Percentiles rank a stretch among this genome's conserved stretches.
Conservation (phyloP, 225 moss, liverwort and hornwort species). For the Rhytidiadelphus loreus region DNA sequence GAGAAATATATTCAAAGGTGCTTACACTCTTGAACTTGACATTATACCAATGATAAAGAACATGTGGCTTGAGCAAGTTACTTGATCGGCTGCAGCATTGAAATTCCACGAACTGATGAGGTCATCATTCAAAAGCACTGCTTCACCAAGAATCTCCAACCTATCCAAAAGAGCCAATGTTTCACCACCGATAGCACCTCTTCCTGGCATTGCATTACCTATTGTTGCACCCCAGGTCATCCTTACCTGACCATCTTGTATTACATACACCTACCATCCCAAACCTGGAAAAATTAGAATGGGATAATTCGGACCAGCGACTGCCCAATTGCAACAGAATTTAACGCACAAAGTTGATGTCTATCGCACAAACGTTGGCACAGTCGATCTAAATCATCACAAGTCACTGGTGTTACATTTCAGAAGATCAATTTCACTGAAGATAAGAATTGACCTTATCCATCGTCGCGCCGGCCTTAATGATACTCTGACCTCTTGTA, state of each 20-base stretch:
- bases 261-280: slow-evolving; percentile 46
- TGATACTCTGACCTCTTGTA: slow-evolving; percentile 66
- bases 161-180: slow-evolving; percentile 75
- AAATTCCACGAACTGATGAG: slow-evolving; percentile 73
- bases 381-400: neutral
- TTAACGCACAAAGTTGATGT: neutral
- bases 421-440: neutral
- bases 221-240: slow-evolving; percentile 68
- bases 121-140: slow-evolving; percentile 78
- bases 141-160: slow-evolving; percentile 87
- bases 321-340: neutral
- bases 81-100: slow-evolving; percentile 90
- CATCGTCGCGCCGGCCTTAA: slow-evolving; percentile 47
- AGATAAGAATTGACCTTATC: slow-evolving; percentile 49
- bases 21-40: neutral
- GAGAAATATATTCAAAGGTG: neutral
- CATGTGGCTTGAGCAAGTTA: slow-evolving; percentile 7
- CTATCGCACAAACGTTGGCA: neutral
- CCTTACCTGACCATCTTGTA: slow-evolving; percentile 94
- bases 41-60: neutral
- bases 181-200: slow-evolving; percentile 61
- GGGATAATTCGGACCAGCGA: neutral
- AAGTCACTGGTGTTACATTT: neutral
- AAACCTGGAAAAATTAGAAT: slow-evolving; percentile 16
- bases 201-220: slow-evolving; percentile 49